Percentiles rank a stretch among this genome's conserved stretches.
Conservation (phyloP, 108 stramenopile species). For the Fistulifera solaris region DNA sequence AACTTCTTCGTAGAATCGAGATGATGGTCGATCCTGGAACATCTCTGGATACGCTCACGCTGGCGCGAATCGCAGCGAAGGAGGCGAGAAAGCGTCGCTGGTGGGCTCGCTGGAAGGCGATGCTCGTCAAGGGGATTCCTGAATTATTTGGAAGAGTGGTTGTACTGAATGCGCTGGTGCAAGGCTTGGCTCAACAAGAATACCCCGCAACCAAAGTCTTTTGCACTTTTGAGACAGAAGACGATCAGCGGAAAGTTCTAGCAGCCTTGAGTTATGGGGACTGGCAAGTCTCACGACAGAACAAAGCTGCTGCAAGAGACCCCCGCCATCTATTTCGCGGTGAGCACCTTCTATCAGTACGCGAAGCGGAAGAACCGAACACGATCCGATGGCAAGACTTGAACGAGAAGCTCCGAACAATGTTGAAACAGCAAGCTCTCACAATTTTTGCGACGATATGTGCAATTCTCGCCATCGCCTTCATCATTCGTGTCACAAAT, state of each 20-base stretch:
- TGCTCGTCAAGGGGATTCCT: slow-evolving; percentile 48
- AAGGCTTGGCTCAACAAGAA: slow-evolving; percentile 60
- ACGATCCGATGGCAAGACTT: slow-evolving; percentile 78
- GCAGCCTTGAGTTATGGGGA: slow-evolving; percentile 44
- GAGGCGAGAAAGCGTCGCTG: slow-evolving; percentile 38
- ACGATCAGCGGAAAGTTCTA: slow-evolving; percentile 64
- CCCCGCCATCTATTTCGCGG: slow-evolving; percentile 18
- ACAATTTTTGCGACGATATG: slow-evolving; percentile 47
- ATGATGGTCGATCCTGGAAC: slow-evolving; percentile 44
- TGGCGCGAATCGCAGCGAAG: slow-evolving; percentile 49
- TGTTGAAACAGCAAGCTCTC: slow-evolving; percentile 34
- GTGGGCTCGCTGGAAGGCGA: slow-evolving; percentile 30
- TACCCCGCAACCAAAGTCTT: slow-evolving; percentile 72
- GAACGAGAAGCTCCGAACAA: slow-evolving; percentile 32
- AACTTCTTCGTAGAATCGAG: slow-evolving; percentile 41
- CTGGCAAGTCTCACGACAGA: neutral
- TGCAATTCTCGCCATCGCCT: slow-evolving; percentile 33
- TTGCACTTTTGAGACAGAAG: slow-evolving; percentile 83
- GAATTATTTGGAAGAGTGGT: slow-evolving; percentile 40
- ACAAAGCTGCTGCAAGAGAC: neutral
- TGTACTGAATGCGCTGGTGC: slow-evolving; percentile 51
- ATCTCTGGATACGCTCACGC: slow-evolving; percentile 33
- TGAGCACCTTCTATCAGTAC: slow-evolving; percentile 40
- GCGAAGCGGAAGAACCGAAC: slow-evolving; percentile 73
- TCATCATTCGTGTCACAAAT: slow-evolving; percentile 25